Evolutionary conservation across 371 early-diverging fungal genomes (phyloP), one percentile per base, ranked within the genome.

Genomic region (Entomophthora muscae): DNA sequence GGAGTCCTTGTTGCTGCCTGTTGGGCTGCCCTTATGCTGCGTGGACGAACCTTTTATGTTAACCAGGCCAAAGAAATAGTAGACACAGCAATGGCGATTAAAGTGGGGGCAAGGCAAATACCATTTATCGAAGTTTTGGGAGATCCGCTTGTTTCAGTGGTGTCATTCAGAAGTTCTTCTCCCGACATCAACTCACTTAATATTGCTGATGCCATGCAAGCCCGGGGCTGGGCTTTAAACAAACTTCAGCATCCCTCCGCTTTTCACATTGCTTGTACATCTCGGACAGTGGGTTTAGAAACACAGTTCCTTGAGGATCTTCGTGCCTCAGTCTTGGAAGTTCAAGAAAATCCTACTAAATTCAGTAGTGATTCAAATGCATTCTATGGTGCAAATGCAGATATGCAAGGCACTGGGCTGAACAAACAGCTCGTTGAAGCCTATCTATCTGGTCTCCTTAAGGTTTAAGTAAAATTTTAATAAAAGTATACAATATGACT

Each of bases 1-100:
- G 98, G 98, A 30, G 90, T 96, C 3, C 73, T 97, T 62, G 86
- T 95, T 75, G 98, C 98, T 21, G 93, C 90, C 17, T 94, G 95
- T 75, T 97, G 95, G 95, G 81, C 96, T 1, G 87, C 96, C 1
- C 69, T 97, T 76, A 78, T 92, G 75, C 78, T 82, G 56, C 82
- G 92, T 73, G 98, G 98, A 22, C 76, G 83, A 63, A 73, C 76
- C 32, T 96, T 95, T 0, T 97, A 97, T 71, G 76, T 93, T 29
- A 76, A 87, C 55, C 72, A 88, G 22, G 85, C 92, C 66, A 80
- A 77, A 57, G 71, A 87, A 31, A 93, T 97, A 65, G 82, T 95
- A 27, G 78, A 77, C 1, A 81, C 90, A 24, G 79, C 88, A 28
- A 74, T 81, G 57, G 77, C 70, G 65, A 87, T 95, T 67, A 80